Evolutionary conservation across 108 stramenopile genomes (phyloP), one percentile per base, ranked within the genome.

Genomic region (Cyclostephanos tholiformis): DNA sequence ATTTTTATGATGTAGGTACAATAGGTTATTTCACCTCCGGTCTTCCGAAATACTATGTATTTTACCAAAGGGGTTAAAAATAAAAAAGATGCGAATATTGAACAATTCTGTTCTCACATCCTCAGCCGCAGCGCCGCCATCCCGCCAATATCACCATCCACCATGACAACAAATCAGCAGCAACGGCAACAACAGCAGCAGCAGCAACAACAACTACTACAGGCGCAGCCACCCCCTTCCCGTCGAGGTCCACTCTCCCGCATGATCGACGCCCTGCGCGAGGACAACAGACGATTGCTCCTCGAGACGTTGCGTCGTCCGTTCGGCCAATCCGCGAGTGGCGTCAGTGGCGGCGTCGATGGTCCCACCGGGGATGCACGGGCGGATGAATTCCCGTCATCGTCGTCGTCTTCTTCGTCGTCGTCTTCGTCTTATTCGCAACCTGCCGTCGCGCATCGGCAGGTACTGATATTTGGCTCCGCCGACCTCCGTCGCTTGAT

Each of bases 271-370:
- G 65, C 77, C 8, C 49, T 80, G 41, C 79, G 75, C 0, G 17
- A 39, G 19, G 74, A 80, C 68, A 80, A 80, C 44, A 74, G 68
- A 17, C 59, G 35, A 8, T 29, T 71, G 22, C 46, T 80, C 60
- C 68, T 80, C 19, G 68, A 75, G 26, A 70, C 74, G n/a, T 60
- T 80, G 26, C 44, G 58, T 4, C 62, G 38, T 6, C 44, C 44
- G 16, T 60, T 69, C 51, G 68, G 44, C 41, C 72, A 52, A 23
- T 19, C 16, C 38, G 20, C 36, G 51, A 53, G 55, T 17, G 51
- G 55, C 36, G 32, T 44, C 55, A 38, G 36, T 50, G 19, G 27
- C 46, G 26, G 9, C 29, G 52, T n/a, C 16, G 58, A 30, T 12
- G 41, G 32, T 30, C 19, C 57, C 1, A 13, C 64, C 56, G 27